phyloP scores from a whole-genome alignment of 2,329 filamentous ascomycete species.

The Bipolaris sorokiniana region DNA sequence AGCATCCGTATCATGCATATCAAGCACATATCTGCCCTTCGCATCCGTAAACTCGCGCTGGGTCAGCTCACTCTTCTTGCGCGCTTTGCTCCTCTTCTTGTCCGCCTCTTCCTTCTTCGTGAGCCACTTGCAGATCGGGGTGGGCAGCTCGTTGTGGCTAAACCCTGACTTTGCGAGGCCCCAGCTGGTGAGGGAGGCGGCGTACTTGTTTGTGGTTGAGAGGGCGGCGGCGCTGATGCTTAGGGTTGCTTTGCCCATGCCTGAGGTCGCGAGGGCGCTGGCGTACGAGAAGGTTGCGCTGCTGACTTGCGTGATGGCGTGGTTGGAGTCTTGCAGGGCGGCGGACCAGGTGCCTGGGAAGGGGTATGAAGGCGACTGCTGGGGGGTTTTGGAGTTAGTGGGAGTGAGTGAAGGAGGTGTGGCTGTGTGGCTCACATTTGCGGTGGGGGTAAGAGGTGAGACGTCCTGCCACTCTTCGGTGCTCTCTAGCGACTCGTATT shows the following conservation, averaged over 20 bases:
- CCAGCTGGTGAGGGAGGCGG: constrained; percentile 4
- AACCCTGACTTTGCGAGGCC: neutral
- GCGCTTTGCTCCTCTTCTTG: neutral
- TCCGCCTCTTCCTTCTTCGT: neutral
- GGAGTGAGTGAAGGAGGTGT: neutral
- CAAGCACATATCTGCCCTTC: constrained; percentile 1
- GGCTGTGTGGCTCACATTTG: neutral
- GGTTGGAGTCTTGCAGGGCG: constrained; percentile 16
- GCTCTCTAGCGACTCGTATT: neutral
- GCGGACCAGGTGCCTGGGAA: constrained; percentile 27
- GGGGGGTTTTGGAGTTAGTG: too few relatives aligned
- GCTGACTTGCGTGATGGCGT: constrained; percentile 15
- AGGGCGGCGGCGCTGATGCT: constrained; percentile 20
- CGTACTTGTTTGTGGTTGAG: neutral
- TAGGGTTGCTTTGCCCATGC: constrained; percentile 20
- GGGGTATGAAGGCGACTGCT: neutral
- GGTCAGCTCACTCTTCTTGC: too few relatives aligned
- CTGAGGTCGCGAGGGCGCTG: constrained; percentile 12
- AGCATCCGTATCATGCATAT: constrained; percentile 5
- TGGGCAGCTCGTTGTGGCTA: neutral
- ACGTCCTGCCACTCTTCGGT: neutral
- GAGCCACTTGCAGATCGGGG: neutral
- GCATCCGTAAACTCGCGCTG: constrained; percentile 2
- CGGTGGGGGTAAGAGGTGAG: neutral
- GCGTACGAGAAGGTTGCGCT: constrained; percentile 18